Conservation (phyloP, 2,329 filamentous ascomycete species). For the Microcyclosporella mali region DNA sequence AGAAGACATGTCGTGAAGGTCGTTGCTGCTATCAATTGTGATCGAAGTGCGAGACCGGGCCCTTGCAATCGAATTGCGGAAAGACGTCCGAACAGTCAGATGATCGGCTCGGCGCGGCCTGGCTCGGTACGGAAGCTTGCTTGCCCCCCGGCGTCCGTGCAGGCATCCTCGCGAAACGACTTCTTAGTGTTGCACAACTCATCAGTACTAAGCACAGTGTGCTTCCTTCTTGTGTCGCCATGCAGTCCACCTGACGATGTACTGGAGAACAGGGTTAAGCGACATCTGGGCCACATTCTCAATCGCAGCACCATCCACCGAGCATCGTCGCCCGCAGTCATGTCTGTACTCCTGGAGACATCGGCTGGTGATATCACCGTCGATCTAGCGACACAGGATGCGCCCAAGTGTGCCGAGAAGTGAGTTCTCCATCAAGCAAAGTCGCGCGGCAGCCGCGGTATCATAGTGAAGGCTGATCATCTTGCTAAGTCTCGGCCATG, state of each 20-base stretch:
- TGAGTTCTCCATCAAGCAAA: slow-evolving; percentile 45
- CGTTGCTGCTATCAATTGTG: too few relatives aligned
- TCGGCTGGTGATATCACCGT: slow-evolving; percentile 91
- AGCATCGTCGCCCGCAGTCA: too few relatives aligned
- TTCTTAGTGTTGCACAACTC: too few relatives aligned
- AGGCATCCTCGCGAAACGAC: too few relatives aligned
- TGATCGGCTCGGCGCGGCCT: too few relatives aligned
- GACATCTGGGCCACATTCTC: not conserved
- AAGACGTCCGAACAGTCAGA: too few relatives aligned
- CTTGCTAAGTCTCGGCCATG: slow-evolving; percentile 45
- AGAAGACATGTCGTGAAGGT: too few relatives aligned
- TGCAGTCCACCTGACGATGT: not conserved
- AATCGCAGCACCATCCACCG: not conserved
- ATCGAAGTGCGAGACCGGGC: not conserved
- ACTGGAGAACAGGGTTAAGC: not conserved
- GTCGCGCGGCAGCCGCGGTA: slow-evolving; percentile 18
- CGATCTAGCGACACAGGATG: slow-evolving; percentile 81
- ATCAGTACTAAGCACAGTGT: too few relatives aligned
- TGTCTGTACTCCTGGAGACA: slow-evolving; percentile 93
- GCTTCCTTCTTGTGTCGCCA: not conserved
- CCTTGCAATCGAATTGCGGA: not conserved
- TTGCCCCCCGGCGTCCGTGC: too few relatives aligned
- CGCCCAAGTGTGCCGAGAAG: slow-evolving; percentile 92
- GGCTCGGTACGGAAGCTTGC: too few relatives aligned
- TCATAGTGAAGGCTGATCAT: slow-evolving; percentile 48